Conservation (phyloP, 257 asterid species). For the Parsonsia alboflavescens region DNA sequence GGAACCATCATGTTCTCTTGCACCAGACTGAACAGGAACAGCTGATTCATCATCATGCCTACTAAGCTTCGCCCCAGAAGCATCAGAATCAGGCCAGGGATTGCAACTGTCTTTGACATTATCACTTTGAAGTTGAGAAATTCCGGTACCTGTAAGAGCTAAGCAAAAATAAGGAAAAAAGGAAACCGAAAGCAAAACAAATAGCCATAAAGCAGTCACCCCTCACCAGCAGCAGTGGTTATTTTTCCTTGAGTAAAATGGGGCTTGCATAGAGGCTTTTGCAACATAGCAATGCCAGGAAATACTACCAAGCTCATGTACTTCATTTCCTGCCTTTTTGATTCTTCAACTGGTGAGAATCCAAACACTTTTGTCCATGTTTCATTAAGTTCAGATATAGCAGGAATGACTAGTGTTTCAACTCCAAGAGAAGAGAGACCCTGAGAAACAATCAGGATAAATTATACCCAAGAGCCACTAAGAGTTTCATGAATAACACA, state of each 20-base stretch:
- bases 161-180: slow-evolving; percentile 3
- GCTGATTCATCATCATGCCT: slow-evolving; percentile 10
- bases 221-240: slow-evolving; percentile 26
- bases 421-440: slow-evolving; percentile 69
- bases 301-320: slow-evolving; percentile 69
- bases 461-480: not conserved
- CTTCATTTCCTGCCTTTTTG: slow-evolving; percentile 59
- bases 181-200: not conserved
- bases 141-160: slow-evolving; percentile 21
- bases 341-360: slow-evolving; percentile 63
- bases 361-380: slow-evolving; percentile 90
- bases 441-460: slow-evolving; percentile 38
- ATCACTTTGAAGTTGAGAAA: slow-evolving; percentile 23
- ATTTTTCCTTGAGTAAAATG: slow-evolving; percentile 15
- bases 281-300: slow-evolving; percentile 73
- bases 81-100: slow-evolving; percentile 13
- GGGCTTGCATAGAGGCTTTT: slow-evolving; percentile 48
- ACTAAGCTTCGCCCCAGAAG: slow-evolving; percentile 13
- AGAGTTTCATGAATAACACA: not conserved
- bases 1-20: slow-evolving; percentile 7
- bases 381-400: slow-evolving; percentile 64
- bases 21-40: slow-evolving; percentile 23
- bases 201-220: not conserved
- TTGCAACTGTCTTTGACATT: slow-evolving; percentile 12
- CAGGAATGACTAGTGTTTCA: slow-evolving; percentile 76